Evolutionary conservation across 495 filamentous ascomycete genomes (phyloP), one percentile per base, ranked within the genome.

Genomic region (Cladorrhinum samala): DNA sequence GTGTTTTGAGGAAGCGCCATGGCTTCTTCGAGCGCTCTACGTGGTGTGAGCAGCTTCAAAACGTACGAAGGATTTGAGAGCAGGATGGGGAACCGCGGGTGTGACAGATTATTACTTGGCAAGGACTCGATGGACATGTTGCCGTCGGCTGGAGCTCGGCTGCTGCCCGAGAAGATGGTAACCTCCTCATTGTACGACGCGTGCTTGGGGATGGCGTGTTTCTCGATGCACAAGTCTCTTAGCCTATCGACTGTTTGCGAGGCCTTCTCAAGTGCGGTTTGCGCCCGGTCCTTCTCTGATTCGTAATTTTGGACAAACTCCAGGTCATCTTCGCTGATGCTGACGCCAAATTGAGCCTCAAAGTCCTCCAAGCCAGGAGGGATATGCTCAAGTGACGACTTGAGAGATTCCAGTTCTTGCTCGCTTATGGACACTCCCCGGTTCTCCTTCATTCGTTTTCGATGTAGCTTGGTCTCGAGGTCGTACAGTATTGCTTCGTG

Each of bases 21-120:
- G 0, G 61, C 64, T 9, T 42, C 33, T 16, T 57, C 40, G 1
- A 71, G 53, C 0, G 66, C 68, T 2, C 42, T 44, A 7, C 40
- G 27, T 3, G 61, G 54, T 2, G 61, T 57, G 11, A 52, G 30
- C 1, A 57, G 62, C 19, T 59, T 48, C 41, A 71, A 50, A 1
- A 66, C 49, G 36, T 71, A 59, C 2, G 64, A 56, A 1, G 66
- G 68, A 40, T 69, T 65, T 16, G 68, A 68, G 25, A 71, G 53
- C 19, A 71, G 55, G 20, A 63, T 57, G 27, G 66, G 60, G 48
- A 69, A 71, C 9, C 49, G 49, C 7, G 62, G 60, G 42, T 69
- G 58, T 1, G 64, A 45, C 13, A 68, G 50, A 11, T 38, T 37
- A 6, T 13, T 25, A 24, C 18, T 2, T 19, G 55, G 49, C 8